Base-by-base conservation (phyloP, 139 green algal species). In the Tetradesmus obliquus region DNA sequence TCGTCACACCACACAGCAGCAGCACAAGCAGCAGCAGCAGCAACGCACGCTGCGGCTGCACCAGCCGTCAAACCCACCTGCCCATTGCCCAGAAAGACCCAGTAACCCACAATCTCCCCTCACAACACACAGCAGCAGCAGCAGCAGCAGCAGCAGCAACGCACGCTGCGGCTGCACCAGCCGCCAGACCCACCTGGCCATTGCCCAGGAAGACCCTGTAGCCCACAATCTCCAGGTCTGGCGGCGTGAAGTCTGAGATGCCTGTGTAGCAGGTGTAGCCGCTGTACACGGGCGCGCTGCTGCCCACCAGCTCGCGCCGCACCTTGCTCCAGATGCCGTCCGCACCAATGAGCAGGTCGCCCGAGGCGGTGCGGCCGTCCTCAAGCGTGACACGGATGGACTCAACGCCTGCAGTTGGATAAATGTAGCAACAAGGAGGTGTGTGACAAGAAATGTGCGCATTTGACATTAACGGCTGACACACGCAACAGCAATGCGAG, bases 191-290 rank as follows among this genome's bases (percentile, higher is more conserved):
- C 62, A 89, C 85, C 87, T 91, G 87, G 7, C 95, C 94, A 89
- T 99, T 98, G 94, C 98, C 98, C 79, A 99, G 96, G 94, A 99
- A 99, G 76, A 99, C 98, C 72, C 97, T 96, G 94, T 99, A 99
- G 32, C 92, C 96, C 7, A 98, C 95, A 20, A 96, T 95, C 88
- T 99, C 97, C 82, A 99, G 98, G 94, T 99, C 97, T 0, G 96
- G 94, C 4, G 97, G 97, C 12, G 96, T 97, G 93, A 99, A 99
- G 91, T 99, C 97, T 3, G 95, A 96, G 92, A 99, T 99, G 86
- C 97, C 96, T 8, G 97, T 99, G 96, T 99, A 99, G 96, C 97
- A 98, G 15, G 97, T 99, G 95, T 99, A 99, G 55, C 97, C 88
- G 55, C 92, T 95, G 95, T 99, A 99, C 84, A 91, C 96, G 81